A percentile compares a stretch with the other conserved stretches of the same genome.
Conservation (phyloP, 768 basidiomycete genomes). For the Tremella yokohamensis region DNA sequence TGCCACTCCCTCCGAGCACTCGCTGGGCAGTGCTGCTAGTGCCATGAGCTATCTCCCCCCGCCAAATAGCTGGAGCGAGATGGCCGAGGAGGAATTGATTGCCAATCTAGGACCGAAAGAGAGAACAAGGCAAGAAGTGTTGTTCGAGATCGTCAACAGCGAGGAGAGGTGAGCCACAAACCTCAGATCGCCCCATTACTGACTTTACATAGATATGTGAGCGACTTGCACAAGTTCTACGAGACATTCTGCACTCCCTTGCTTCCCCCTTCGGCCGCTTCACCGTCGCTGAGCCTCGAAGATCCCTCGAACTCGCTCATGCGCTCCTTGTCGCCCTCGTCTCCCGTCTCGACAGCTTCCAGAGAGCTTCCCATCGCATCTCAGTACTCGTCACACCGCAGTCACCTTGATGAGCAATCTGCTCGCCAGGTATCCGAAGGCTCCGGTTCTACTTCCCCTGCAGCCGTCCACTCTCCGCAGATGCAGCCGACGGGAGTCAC, state of each 20-base stretch:
- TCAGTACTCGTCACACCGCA: constrained; percentile 63
- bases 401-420: constrained; percentile 1
- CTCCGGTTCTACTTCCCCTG: constrained; percentile 1
- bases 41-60: constrained; percentile 30
- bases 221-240: constrained; percentile 84
- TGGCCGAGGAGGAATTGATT: constrained; percentile 88
- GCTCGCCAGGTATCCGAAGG: constrained; percentile 14
- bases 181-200: not conserved
- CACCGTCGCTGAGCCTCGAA: constrained; percentile 30
- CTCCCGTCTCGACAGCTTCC: constrained; percentile 59
- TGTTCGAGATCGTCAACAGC: constrained; percentile 94
- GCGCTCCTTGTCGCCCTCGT: constrained; percentile 27
- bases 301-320: constrained; percentile 20
- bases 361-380: constrained; percentile 81
- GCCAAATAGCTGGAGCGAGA: constrained; percentile 72
- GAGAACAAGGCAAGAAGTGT: constrained; percentile 89
- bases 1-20: constrained; percentile 27
- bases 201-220: constrained; percentile 68
- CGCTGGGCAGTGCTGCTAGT: constrained; percentile 4
- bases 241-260: constrained; percentile 87
- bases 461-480: constrained; percentile 8
- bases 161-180: constrained; percentile 69
- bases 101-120: constrained; percentile 89
- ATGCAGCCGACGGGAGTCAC: constrained; percentile 9
- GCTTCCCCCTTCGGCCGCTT: constrained; percentile 70